A percentile compares a stretch with the other conserved stretches of the same genome.
phyloP scores from a whole-genome alignment of 169 alveolate genomes.

The Plasmodium vinckei region DNA sequence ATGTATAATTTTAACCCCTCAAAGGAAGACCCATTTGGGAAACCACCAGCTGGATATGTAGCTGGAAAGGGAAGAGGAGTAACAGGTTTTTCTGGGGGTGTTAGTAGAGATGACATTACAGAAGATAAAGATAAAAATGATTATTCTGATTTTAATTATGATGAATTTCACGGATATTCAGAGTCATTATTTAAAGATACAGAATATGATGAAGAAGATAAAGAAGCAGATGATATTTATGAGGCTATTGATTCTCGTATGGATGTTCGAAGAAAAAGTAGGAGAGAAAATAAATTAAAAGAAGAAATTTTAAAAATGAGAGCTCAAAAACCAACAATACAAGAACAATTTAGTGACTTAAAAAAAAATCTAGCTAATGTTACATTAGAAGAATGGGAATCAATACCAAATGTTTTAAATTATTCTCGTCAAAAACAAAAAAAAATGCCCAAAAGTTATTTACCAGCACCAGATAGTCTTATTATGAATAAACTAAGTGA shows the following conservation, averaged over 20 bases:
- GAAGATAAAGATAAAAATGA: constrained; percentile 91
- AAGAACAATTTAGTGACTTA: constrained; percentile 81
- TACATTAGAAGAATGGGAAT: constrained; percentile 96
- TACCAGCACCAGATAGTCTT: constrained; percentile 95
- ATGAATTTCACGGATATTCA: constrained; percentile 94
- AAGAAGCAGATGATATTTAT: constrained; percentile 94
- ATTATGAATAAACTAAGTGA: constrained; percentile 83
- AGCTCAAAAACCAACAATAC: constrained; percentile 84
- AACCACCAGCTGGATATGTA: constrained; percentile 96
- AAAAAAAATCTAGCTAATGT: constrained; percentile 84
- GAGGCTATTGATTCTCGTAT: constrained; percentile 92
- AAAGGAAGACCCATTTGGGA: constrained; percentile 89
- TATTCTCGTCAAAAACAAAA: constrained; percentile 89
- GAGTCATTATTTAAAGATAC: constrained; percentile 89
- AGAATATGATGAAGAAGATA: constrained; percentile 95
- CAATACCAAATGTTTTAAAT: constrained; percentile 96
- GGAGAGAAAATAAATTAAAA: constrained; percentile 91
- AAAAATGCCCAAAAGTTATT: constrained; percentile 89
- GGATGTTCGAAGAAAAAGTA: constrained; percentile 92
- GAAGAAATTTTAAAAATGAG: constrained; percentile 90
- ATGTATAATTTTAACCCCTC: constrained; percentile 19
- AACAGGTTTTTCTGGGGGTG: constrained; percentile 98
- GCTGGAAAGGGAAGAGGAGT: constrained; percentile 99
- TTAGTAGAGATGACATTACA: constrained; percentile 95
- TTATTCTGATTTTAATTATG: constrained; percentile 92